Percentiles rank a stretch among this genome's conserved stretches.
Evolutionary conservation across 73 alveolate species (phyloP).

Genomic region (Uronychia setigera): DNA sequence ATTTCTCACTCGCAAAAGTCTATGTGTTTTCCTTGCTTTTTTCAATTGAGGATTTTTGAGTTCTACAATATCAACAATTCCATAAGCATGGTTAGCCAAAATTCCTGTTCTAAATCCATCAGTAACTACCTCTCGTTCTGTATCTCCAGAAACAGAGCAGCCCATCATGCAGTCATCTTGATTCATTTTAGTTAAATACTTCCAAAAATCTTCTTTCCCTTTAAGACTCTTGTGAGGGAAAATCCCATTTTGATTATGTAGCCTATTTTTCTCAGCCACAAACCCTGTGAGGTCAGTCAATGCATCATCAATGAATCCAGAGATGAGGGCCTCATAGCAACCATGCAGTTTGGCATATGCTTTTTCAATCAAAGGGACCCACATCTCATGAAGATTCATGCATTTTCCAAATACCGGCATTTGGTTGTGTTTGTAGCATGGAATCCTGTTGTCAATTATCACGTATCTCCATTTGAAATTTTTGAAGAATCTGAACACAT

Average conservation of each 20-base stretch:
- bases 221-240: constrained; percentile 62
- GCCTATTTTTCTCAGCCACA: constrained; percentile 85
- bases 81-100: constrained; percentile 98
- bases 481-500: constrained; percentile 94
- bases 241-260: constrained; percentile 57
- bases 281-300: constrained; percentile 95
- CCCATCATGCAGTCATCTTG: constrained; percentile 93
- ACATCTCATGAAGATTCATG: constrained; percentile 81
- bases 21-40: constrained; percentile 50
- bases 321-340: constrained; percentile 89
- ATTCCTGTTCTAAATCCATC: constrained; percentile 93
- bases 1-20: constrained; percentile 94
- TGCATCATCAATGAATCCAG: constrained; percentile 98
- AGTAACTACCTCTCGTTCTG: constrained; percentile 82
- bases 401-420: constrained; percentile 90
- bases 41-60: constrained; percentile 65
- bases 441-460: constrained; percentile 92
- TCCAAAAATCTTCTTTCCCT: constrained; percentile 78
- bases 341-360: constrained; percentile 98
- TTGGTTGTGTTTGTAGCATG: constrained; percentile 65
- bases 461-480: constrained; percentile 88
- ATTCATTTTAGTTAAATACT: constrained; percentile 34
- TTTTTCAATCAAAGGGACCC: constrained; percentile 98
- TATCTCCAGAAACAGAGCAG: constrained; percentile 81
- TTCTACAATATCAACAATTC: constrained; percentile 92